Evolutionary conservation across 208 protist species (phyloP), one percentile per base, ranked within the genome.

Genomic region (Naegleria gruberi): DNA sequence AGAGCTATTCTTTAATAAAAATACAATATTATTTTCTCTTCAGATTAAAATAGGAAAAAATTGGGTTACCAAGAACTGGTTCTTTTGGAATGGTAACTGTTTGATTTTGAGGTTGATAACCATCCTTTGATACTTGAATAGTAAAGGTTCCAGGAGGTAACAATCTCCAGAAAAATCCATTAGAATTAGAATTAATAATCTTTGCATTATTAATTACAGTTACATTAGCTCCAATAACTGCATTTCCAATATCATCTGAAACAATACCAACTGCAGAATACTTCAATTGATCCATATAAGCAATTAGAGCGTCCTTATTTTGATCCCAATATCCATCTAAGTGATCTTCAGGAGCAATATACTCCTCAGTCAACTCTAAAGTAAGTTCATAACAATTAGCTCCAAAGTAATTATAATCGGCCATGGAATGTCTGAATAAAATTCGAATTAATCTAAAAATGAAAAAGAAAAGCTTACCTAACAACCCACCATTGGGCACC

Each of bases 401-500:
- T 8, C 17, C 43, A 43, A 46, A 26, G 19, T 42, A 42, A 86
- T 46, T 46, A 30, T 86, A 86, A 46, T 86, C 82, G 30, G 51
- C 51, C 51, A 30, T 10, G 4, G 2, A 30, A 23, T 23, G 2
- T 65, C 19, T 55, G 46, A 19, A 55, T 55, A 55, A 19, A 55
- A 55, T 55, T 55, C 46, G 15, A 55, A 55, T 55, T 19, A 55
- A 19, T 55, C 46, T 19, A 19, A 55, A 55, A 5, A 55, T 19
- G 8, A 55, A 55, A 5, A 55, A 55, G 8, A 55, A 55, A 5
- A 5, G 30, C 51, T 19, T 19, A 65, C 51, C 51, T 10, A 65
- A 65, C 51, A 10, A 65, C 51, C 51, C 51, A 89, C 85, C 85
- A 89, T 34, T 12, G 23, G 15, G 85, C 85, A 17, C 85, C 85